Evolutionary conservation across 148 eudicot genomes (phyloP), one percentile per base, ranked within the genome.

Genomic region (Euryodendron excelsum): DNA sequence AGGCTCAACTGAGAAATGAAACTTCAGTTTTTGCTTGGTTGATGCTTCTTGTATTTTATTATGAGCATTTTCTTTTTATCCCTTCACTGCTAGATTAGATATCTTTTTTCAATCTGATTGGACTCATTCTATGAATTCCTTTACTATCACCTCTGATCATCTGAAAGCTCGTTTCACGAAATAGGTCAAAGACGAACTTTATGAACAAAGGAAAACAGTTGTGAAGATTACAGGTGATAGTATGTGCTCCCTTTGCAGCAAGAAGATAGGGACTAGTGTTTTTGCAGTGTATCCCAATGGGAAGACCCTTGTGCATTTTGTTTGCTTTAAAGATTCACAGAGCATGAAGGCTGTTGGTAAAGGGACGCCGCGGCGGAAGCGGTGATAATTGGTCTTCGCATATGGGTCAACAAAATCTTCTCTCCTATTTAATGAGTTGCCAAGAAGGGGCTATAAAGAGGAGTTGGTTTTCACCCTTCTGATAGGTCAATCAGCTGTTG

Each of bases 231-330:
- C 88, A 0, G 85, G 95, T 39, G 97, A 96, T 37, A 96, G 93
- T 63, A 89, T 87, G 88, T 96, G 99, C 67, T 88, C 97, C 48
- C 93, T 96, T 34, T 96, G 99, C 89, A 89, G 87, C 88, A 96
- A 96, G 85, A 93, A 96, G 88, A 89, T 96, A 20, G 99, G 99
- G 71, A 86, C 91, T n/a, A 96, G 99, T 80, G 99, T 94, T 27
- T 96, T 96, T 84, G 98, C 99, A n/a, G 97, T 96, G 77, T 96
- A 93, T 78, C 99, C 99, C 5, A 96, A 96, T 52, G 93, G 95
- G 3, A 89, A 86, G 77, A 96, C 98, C 27, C 81, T 96, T 37
- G 99, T 96, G 72, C 99, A 96, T 79, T 96, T 96, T 78, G 97
- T 91, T 76, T 96, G 99, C 89, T 96, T 96, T 82, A 89, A 87